Evolutionary conservation across 148 eudicot species (phyloP), one percentile per base, ranked within the genome.

Genomic region (Amaranthus hypochondriacus): DNA sequence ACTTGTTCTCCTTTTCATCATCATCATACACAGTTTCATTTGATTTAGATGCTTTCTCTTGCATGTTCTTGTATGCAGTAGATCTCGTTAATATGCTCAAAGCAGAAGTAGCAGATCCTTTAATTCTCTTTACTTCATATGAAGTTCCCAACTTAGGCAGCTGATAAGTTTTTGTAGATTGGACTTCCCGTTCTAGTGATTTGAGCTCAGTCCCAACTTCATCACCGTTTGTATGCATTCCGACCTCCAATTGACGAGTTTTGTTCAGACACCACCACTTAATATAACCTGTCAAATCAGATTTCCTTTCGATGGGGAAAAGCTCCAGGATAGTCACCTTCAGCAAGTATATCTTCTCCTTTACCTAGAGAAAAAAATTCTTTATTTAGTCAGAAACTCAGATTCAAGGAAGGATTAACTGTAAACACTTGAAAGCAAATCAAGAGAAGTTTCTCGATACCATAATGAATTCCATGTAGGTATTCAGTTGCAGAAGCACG

Each of bases 201-300:
- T 85, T 95, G 57, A 92, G 94, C 70, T 95, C 99, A 66, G 81
- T 80, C 77, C 86, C 85, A 70, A 85, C 80, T 61, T 92, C 97
- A 72, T 92, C 99, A 42, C 84, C 56, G 71, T 76, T 77, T 53
- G 83, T 85, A 42, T 79, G 84, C 73, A 81, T 92, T 66, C 70
- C 57, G 5, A 85, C 66, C 73, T 91, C 98, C 10, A 84, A 70
- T 12, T 79, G 86, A 67, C 91, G 88, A 62, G 77, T 51, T 86
- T 86, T 89, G 78, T 79, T 87, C 56, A 81, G 78, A 43, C 88
- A 89, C 99, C 97, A 95, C 99, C 99, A 95, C 78, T 95, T 95
- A 62, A 95, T 86, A 81, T 86, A 86, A 76, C 86, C 82, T 59
- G 98, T 87, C 75, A 95, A 78, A 83, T 95, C 98, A 13, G 92